Percentiles rank a stretch among this genome's conserved stretches.
Conservation (phyloP, 1,284 basidiomycete species). For the Trichosporon sp. region DNA sequence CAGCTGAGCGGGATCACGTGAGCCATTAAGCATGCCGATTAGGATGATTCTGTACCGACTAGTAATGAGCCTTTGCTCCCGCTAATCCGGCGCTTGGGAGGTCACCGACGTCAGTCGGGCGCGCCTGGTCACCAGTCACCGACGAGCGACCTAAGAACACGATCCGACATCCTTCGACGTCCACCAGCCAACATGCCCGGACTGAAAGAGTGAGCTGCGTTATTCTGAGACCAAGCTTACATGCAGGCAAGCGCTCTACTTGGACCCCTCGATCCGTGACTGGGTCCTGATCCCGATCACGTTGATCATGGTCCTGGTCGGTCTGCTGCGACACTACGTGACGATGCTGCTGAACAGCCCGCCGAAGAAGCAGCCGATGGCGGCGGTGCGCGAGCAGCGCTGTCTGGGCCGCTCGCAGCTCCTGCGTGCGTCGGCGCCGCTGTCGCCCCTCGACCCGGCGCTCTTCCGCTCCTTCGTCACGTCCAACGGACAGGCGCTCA, state of each 20-base stretch:
- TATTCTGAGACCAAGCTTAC: background rate
- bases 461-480: constrained; percentile 72
- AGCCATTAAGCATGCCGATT: background rate
- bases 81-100: background rate
- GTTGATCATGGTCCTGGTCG: constrained; percentile 94
- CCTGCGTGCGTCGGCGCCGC: constrained; percentile 70
- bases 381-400: constrained; percentile 89
- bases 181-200: constrained; percentile 10
- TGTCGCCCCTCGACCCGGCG: constrained; percentile 70
- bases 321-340: constrained; percentile 89
- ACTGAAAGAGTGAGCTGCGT: constrained; percentile 15
- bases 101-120: background rate
- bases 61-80: background rate
- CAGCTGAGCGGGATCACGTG: background rate
- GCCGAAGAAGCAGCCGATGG: constrained; percentile 73
- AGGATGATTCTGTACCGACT: background rate
- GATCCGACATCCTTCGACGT: background rate
- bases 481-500: constrained; percentile 65
- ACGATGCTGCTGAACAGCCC: constrained; percentile 76
- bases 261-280: constrained; percentile 28
- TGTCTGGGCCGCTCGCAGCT: constrained; percentile 77
- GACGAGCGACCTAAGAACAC: background rate
- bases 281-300: constrained; percentile 92
- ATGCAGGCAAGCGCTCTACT: constrained; percentile 27
- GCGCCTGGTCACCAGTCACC: background rate